These are phyloP conservation scores for Aspergillus sp. DNA, from an alignment of 2,329 filamentous ascomycete genomes.

Conservation along the genomic window DNA sequence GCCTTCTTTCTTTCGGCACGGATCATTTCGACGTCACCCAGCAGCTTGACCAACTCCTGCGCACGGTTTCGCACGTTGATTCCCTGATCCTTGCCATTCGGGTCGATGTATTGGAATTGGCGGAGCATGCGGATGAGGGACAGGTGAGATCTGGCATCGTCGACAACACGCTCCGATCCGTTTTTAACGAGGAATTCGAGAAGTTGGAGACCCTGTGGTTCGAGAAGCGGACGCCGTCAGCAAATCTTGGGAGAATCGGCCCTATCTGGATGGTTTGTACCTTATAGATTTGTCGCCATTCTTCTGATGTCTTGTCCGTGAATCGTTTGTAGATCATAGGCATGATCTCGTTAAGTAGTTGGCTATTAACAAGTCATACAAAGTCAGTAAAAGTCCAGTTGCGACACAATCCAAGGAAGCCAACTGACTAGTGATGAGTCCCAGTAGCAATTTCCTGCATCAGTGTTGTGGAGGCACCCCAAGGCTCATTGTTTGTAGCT, in stretches of 20 bases:
- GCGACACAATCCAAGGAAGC: slow-evolving; percentile 7
- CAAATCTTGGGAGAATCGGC: background rate
- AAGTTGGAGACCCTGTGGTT: slow-evolving; percentile 70
- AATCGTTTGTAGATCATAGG: slow-evolving; percentile 99
- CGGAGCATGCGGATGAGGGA: slow-evolving; percentile 97
- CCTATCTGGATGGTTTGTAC: slow-evolving; percentile 41
- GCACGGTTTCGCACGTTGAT: slow-evolving; percentile 96
- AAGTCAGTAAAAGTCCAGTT: slow-evolving; percentile 14
- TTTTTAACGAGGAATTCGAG: slow-evolving; percentile 98
- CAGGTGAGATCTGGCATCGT: slow-evolving; percentile 92
- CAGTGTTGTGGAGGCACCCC: slow-evolving; percentile 78
- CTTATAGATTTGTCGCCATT: slow-evolving; percentile 99
- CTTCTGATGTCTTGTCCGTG: slow-evolving; percentile 95
- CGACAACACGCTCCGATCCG: slow-evolving; percentile 93
- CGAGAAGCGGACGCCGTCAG: background rate
- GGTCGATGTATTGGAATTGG: slow-evolving; percentile 95
- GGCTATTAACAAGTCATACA: slow-evolving; percentile 54
- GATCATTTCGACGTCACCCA: slow-evolving; percentile 66
- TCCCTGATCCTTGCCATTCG: slow-evolving; percentile 96
- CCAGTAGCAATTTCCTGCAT: slow-evolving; percentile 99
- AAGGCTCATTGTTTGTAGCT: slow-evolving; percentile 98
- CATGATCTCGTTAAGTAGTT: slow-evolving; percentile 99
- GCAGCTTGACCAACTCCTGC: slow-evolving; percentile 91
- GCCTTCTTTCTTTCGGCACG: slow-evolving; percentile 79
- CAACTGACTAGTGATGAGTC: slow-evolving; percentile 92